phyloP scores from a whole-genome alignment of 768 basidiomycete species.

The Agrocybe pediades region DNA sequence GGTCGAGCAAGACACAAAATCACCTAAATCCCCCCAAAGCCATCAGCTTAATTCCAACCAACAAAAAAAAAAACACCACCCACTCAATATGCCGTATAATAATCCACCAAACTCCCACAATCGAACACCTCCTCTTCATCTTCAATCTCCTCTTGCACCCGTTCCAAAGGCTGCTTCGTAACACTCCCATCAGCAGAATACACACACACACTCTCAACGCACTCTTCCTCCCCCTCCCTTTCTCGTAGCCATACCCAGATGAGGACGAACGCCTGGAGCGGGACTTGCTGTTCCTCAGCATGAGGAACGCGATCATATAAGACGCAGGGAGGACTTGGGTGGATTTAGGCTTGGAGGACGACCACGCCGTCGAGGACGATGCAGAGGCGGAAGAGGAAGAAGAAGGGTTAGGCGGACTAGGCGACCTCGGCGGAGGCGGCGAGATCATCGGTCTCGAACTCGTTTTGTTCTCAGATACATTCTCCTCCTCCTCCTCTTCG shows the following conservation, averaged over 20 bases:
- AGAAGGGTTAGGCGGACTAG: slow-evolving; percentile 13
- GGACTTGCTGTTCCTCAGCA: slow-evolving; percentile 19
- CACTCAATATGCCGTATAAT: too few species aligned
- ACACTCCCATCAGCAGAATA: slow-evolving; percentile 5
- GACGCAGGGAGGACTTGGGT: slow-evolving; percentile 16
- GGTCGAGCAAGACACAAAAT: background rate
- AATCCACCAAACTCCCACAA: slow-evolving; percentile 8
- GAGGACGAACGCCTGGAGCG: background rate
- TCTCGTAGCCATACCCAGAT: background rate
- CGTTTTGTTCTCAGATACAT: slow-evolving; percentile 10
- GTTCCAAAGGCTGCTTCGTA: slow-evolving; percentile 2
- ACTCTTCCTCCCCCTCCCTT: slow-evolving; percentile 1
- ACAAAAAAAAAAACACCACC: too few species aligned
- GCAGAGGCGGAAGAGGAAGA: slow-evolving; percentile 9
- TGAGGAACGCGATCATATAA: slow-evolving; percentile 24
- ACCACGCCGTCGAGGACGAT: background rate
- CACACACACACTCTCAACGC: slow-evolving; percentile 13
- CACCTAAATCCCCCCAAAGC: background rate
- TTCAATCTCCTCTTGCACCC: background rate
- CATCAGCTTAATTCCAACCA: slow-evolving; percentile 1
- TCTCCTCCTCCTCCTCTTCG: slow-evolving; percentile 12
- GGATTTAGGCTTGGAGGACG: too few species aligned
- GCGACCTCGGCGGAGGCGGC: background rate
- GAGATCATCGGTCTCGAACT: background rate
- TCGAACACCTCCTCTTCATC: slow-evolving; percentile 8